Conservation (phyloP, 306 rosid genomes). For the Morella rubra region DNA sequence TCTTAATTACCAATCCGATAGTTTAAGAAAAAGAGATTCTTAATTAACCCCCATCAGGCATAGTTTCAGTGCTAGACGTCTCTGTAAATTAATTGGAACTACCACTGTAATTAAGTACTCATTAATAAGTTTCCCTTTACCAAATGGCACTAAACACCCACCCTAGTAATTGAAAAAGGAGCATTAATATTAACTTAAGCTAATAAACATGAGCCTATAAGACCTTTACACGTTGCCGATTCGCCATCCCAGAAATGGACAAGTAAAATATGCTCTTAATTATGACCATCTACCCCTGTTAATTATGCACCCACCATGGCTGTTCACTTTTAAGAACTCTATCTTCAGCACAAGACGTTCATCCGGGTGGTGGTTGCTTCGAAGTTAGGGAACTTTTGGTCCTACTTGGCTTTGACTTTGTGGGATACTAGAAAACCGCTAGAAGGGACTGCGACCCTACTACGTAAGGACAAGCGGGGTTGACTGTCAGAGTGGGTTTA, state of each 20-base stretch:
- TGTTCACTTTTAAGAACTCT: conserved; percentile 18
- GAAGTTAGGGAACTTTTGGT: conserved; percentile 58
- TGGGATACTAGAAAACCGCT: conserved; percentile 25
- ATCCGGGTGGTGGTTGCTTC: conserved; percentile 46
- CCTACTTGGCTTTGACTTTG: conserved; percentile 63
- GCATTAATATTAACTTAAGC: too few relatives aligned
- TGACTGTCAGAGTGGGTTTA: conserved; percentile 51
- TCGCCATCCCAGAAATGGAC: conserved; percentile 26
- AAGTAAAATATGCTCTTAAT: conserved; percentile 18
- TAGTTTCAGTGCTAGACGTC: not conserved
- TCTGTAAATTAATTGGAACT: not conserved
- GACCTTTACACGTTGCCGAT: conserved; percentile 5
- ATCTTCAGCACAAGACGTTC: conserved; percentile 19
- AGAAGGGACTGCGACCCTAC: conserved; percentile 1
- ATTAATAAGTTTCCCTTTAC: not conserved
- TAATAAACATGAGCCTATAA: not conserved
- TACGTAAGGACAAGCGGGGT: conserved; percentile 32
- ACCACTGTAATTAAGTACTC: too few relatives aligned
- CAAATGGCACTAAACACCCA: not conserved
- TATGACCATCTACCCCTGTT: conserved; percentile 20
- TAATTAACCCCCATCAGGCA: too few relatives aligned
- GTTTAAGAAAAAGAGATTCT: too few relatives aligned
- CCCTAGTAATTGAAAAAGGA: not conserved
- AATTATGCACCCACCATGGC: conserved; percentile 7
- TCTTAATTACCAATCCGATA: too few relatives aligned